Percentiles rank a stretch among this genome's conserved stretches.
phyloP scores from a whole-genome alignment of 2,329 filamentous ascomycete species.

The Neofusicoccum umdonicola region DNA sequence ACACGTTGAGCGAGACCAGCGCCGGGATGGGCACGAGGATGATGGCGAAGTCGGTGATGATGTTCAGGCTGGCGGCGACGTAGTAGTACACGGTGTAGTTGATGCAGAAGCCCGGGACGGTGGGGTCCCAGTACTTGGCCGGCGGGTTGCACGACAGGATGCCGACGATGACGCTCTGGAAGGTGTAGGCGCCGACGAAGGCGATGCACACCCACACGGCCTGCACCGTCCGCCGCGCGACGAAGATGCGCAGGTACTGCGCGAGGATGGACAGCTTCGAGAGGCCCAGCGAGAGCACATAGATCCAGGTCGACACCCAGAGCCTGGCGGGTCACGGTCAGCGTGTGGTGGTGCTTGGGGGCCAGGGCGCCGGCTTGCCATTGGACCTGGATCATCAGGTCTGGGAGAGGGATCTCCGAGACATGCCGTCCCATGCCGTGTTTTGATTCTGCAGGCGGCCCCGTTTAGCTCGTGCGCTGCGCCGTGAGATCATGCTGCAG shows the following conservation, averaged over 20 bases:
- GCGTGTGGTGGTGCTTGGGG: background rate
- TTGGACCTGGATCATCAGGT: background rate
- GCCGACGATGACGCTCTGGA: conserved; percentile 18
- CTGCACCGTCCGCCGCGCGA: conserved; percentile 22
- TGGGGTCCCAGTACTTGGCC: conserved; percentile 27
- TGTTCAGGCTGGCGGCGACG: background rate
- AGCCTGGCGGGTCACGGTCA: conserved; percentile 19
- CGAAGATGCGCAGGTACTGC: conserved; percentile 30
- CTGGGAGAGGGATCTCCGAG: background rate
- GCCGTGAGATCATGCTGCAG: background rate
- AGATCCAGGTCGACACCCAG: conserved; percentile 34
- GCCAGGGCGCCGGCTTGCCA: background rate
- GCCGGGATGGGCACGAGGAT: conserved; percentile 7
- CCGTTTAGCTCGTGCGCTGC: background rate
- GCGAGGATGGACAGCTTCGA: conserved; percentile 31
- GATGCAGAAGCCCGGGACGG: background rate
- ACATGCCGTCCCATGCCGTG: conserved; percentile 1
- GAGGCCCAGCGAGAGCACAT: conserved; percentile 30
- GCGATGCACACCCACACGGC: conserved; percentile 23
- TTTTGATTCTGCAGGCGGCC: background rate
- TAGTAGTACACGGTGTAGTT: background rate
- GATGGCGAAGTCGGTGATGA: conserved; percentile 1
- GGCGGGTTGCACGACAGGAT: conserved; percentile 28
- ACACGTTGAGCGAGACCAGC: background rate
- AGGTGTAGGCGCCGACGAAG: background rate